Conservation (phyloP, 768 basidiomycete genomes). For the Rhodotorula kratochvilovae region DNA sequence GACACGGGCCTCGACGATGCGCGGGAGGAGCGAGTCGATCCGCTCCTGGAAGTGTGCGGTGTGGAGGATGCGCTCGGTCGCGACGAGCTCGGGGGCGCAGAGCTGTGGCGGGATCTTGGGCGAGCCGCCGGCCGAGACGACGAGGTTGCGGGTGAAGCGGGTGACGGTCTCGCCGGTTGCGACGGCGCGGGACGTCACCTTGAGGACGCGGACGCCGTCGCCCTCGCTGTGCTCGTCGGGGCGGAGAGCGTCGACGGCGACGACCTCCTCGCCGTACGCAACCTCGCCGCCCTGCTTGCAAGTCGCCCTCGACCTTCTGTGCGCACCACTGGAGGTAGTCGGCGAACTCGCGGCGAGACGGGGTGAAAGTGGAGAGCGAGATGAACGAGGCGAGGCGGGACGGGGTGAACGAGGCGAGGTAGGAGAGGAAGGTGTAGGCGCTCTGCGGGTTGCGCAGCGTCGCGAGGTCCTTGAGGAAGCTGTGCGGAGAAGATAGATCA, state of each 20-base stretch:
- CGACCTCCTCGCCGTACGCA: slow-evolving; percentile 54
- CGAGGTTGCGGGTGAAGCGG: slow-evolving; percentile 50
- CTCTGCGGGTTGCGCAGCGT: slow-evolving; percentile 56
- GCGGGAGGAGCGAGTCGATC: slow-evolving; percentile 51
- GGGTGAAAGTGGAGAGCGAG: slow-evolving; percentile 55
- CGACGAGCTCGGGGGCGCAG: slow-evolving; percentile 53
- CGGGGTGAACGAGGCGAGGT: slow-evolving; percentile 52
- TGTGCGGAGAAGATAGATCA: background rate
- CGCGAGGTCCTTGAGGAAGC: slow-evolving; percentile 52
- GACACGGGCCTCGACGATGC: slow-evolving; percentile 21
- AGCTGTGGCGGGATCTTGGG: slow-evolving; percentile 51
- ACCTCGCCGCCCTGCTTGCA: slow-evolving; percentile 51
- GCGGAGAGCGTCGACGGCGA: slow-evolving; percentile 48
- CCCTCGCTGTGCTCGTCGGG: background rate
- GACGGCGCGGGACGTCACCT: slow-evolving; percentile 10
- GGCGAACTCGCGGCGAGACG: slow-evolving; percentile 54
- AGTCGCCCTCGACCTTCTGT: slow-evolving; percentile 49
- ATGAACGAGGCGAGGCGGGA: slow-evolving; percentile 56
- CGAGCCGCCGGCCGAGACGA: slow-evolving; percentile 56
- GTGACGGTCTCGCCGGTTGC: slow-evolving; percentile 1
- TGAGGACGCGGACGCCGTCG: slow-evolving; percentile 12
- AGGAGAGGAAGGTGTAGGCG: slow-evolving; percentile 54
- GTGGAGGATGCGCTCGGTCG: slow-evolving; percentile 50
- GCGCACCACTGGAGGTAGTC: slow-evolving; percentile 60
- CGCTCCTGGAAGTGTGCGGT: slow-evolving; percentile 28